Percentiles rank a stretch among this genome's conserved stretches.
These are phyloP conservation scores for Amoeboaphelidium protococcarum DNA, from an alignment of 371 early-diverging fungal genomes.

Conservation along the genomic window DNA sequence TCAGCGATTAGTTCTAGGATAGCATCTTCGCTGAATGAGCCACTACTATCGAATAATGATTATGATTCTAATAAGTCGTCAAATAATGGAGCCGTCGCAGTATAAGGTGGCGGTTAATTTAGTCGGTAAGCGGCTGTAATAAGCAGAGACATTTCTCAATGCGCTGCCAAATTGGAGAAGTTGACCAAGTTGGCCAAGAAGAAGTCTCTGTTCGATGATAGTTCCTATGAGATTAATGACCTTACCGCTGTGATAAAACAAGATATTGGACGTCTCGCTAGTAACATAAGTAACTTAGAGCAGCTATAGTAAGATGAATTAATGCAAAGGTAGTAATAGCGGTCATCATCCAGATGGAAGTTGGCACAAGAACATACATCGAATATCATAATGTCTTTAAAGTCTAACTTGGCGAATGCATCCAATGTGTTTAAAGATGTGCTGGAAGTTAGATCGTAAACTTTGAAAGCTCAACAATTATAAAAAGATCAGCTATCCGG, in stretches of 20 bases:
- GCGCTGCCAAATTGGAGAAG: conserved; percentile 33
- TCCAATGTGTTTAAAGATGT: conserved; percentile 72
- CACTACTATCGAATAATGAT: neutral
- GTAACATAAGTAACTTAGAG: neutral
- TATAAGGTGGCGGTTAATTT: conserved; percentile 18
- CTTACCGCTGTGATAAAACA: neutral
- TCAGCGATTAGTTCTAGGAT: neutral
- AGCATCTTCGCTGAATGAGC: neutral
- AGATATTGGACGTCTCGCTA: neutral
- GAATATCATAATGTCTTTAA: conserved; percentile 68
- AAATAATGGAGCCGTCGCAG: neutral
- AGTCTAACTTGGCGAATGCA: conserved; percentile 64
- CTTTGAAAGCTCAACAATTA: conserved; percentile 20
- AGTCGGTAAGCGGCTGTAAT: conserved; percentile 30
- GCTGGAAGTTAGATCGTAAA: conserved; percentile 65
- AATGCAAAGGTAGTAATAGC: neutral
- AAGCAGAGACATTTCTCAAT: conserved; percentile 27
- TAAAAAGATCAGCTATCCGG: conserved; percentile 13
- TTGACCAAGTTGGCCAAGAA: conserved; percentile 37
- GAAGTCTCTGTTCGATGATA: conserved; percentile 40
- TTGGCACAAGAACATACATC: conserved; percentile 61
- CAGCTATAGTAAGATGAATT: neutral
- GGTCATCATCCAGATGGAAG: neutral
- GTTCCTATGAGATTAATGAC: conserved; percentile 35
- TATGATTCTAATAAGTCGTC: neutral